Conservation (phyloP, 2,329 filamentous ascomycete genomes). For the Talaromyces funiculosus region DNA sequence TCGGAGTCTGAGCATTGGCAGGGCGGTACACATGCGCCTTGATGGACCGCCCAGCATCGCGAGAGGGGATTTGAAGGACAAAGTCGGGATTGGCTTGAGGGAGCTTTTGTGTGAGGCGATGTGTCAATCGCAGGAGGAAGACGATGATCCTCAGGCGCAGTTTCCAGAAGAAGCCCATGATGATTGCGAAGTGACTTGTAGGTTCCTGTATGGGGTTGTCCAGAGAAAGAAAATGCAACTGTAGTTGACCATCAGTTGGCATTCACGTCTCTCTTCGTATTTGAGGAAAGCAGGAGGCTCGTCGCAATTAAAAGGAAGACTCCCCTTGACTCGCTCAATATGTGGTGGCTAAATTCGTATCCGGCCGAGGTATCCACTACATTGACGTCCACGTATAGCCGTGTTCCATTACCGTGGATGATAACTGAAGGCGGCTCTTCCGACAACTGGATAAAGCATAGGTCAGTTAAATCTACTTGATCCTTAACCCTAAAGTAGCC, state of each 20-base stretch:
- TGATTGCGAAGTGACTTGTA: background rate
- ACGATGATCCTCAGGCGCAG: constrained; percentile 8
- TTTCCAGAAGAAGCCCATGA: background rate
- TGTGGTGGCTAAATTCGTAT: background rate
- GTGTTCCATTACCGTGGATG: background rate
- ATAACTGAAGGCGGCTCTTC: background rate
- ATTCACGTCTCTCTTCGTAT: background rate
- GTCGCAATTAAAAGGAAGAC: too few species aligned
- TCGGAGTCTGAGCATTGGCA: background rate
- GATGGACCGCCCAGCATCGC: constrained; percentile 7
- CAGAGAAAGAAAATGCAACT: background rate
- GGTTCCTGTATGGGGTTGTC: background rate
- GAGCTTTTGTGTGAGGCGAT: background rate
- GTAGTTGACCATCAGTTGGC: background rate
- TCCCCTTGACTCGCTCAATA: background rate
- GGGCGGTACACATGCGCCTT: constrained; percentile 6
- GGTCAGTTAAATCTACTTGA: background rate
- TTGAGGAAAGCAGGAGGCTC: too few species aligned
- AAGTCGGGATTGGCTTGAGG: constrained; percentile 15
- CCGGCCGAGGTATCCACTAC: background rate
- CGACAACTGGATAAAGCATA: background rate
- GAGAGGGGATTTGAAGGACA: constrained; percentile 7
- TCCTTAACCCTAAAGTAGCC: background rate
- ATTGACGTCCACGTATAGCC: background rate
- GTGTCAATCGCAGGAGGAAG: background rate